These are phyloP conservation scores for Solanum etuberosum DNA, from an alignment of 257 asterid genomes.

Conservation along the genomic window DNA sequence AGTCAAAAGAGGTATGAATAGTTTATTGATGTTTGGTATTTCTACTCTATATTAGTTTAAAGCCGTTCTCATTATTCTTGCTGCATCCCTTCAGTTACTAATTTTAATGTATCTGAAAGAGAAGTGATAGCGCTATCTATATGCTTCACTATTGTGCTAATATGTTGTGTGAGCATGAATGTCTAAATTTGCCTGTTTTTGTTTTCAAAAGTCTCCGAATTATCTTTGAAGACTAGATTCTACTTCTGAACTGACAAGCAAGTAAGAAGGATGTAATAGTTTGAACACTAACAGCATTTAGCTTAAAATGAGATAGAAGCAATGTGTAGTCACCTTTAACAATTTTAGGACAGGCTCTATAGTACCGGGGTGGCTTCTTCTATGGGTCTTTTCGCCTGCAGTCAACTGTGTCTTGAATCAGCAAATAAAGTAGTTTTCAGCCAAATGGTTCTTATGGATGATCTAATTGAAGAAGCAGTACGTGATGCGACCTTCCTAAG, in stretches of 20 bases:
- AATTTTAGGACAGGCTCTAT: neutral
- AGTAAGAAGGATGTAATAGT: neutral
- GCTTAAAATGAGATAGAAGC: neutral
- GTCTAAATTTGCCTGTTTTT: neutral
- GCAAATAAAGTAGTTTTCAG: neutral
- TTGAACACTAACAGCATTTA: neutral
- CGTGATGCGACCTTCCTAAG: neutral
- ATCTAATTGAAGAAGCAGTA: neutral
- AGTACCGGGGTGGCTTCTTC: neutral
- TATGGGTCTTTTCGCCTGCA: neutral
- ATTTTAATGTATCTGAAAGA: neutral
- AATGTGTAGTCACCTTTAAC: neutral
- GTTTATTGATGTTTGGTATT: neutral
- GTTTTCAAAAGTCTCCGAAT: neutral
- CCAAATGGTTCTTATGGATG: neutral
- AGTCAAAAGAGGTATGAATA: slow-evolving; percentile 50
- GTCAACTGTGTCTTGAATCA: neutral
- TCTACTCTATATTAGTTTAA: neutral
- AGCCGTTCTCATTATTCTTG: neutral
- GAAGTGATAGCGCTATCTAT: neutral
- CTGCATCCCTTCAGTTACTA: neutral
- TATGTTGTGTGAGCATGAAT: neutral
- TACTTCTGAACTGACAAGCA: neutral
- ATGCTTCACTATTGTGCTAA: neutral
- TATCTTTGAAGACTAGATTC: neutral